Base-by-base conservation (phyloP, 23 red algal genomes). In the Cyanidiococcus yangmingshanensis region DNA sequence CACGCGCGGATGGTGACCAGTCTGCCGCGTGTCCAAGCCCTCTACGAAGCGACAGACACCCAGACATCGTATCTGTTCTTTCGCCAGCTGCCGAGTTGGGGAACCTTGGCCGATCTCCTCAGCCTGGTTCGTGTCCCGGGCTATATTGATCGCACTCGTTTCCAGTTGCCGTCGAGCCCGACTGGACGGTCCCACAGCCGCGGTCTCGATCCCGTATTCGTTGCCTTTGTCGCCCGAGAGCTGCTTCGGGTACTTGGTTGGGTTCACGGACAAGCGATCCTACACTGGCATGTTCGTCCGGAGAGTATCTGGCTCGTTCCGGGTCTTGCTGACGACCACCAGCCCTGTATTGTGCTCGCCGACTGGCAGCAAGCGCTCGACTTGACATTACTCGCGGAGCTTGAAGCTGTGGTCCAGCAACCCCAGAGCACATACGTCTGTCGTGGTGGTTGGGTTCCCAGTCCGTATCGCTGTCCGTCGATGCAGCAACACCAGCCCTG, bases 361-460 rank as follows among this genome's bases (percentile, higher is more conserved):
- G 45, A 54, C 45, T 54, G 45, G 45, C 45, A 54, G 21, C 45
- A 54, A 7, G 45, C 45, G 7, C 21, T 54, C 12, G 45, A 54
- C 21, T 21, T 54, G 45, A 7, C 12, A 54, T 7, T 54, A 21
- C 45, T 54, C 45, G 21, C 45, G 45, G 45, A 54, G 21, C 12
- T 21, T 15, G 45, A 54, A 54, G 45, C 45, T 7, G 12, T 54
- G 7, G 45, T 21, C 45, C 12, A 7, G 7, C 12, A 54, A 54
- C 12, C 45, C 45, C 7, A 54, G 45, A n/a, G n/a, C n/a, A n/a
- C n/a, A 57, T 57, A 16, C 16, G 16, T 15, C 50, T 71, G 63
- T 71, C 63, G 63, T 29, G 63, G 63, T 35, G 63, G 63, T 29
- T 71, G 63, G 63, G 63, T 71, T 12, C 63, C n/a, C 63, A 35